Conservation (phyloP, 768 basidiomycete genomes). For the Rhodotorula sphaerocarpa region DNA sequence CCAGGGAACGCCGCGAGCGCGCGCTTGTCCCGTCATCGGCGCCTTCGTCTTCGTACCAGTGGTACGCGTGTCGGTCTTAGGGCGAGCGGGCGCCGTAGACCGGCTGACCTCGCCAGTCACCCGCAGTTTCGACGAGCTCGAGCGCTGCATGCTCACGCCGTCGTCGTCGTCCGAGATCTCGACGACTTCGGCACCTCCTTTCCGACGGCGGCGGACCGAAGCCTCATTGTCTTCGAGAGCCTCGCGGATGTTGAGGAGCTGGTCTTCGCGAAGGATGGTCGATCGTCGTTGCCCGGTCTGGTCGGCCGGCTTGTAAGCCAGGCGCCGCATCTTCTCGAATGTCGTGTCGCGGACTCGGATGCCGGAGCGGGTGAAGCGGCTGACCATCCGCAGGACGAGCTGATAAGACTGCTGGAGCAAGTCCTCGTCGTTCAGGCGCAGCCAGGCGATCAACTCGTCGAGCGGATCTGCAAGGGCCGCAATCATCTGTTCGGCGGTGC, state of each 20-base stretch:
- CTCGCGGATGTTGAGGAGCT: slow-evolving; percentile 32
- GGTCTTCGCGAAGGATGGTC: slow-evolving; percentile 29
- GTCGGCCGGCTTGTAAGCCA: slow-evolving; percentile 10
- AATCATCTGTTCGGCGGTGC: slow-evolving; percentile 61
- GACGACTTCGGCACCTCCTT: slow-evolving; percentile 1
- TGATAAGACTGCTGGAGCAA: slow-evolving; percentile 80
- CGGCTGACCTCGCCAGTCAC: slow-evolving; percentile 9
- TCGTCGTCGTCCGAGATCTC: slow-evolving; percentile 26
- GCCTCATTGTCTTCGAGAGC: slow-evolving; percentile 30
- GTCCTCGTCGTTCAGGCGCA: slow-evolving; percentile 86
- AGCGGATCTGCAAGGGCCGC: slow-evolving; percentile 68
- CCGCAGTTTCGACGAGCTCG: slow-evolving; percentile 1
- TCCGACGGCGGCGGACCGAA: slow-evolving; percentile 6
- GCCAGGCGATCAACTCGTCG: slow-evolving; percentile 71
- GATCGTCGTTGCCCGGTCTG: slow-evolving; percentile 5
- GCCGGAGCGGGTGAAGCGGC: slow-evolving; percentile 58
- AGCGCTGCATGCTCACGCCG: neutral
- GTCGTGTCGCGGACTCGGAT: slow-evolving; percentile 19
- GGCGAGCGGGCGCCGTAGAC: slow-evolving; percentile 6
- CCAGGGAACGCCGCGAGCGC: slow-evolving; percentile 33
- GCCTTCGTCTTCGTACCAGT: neutral
- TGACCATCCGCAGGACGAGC: slow-evolving; percentile 67
- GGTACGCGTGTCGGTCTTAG: too few relatives aligned
- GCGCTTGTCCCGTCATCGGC: neutral
- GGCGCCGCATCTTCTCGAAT: slow-evolving; percentile 11